Percentiles rank a stretch among this genome's conserved stretches.
phyloP scores from a whole-genome alignment of 1,284 basidiomycete genomes.

The Malassezia globosa region DNA sequence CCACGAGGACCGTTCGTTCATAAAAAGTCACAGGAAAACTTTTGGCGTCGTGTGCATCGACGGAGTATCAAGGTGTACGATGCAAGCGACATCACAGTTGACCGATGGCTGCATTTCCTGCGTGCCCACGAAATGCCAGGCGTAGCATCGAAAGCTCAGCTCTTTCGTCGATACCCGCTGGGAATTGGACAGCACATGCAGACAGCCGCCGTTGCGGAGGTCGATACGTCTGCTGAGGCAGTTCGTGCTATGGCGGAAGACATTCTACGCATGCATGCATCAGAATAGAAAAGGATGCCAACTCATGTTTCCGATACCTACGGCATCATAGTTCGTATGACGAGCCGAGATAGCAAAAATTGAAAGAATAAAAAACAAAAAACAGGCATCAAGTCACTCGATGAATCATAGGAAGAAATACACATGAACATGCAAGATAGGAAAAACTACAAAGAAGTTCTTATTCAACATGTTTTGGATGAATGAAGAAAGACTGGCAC shows the following conservation, averaged over 20 bases:
- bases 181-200: constrained; percentile 11
- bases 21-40: constrained; percentile 94
- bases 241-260: constrained; percentile 15
- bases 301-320: too few species aligned
- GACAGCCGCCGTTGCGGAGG: background rate
- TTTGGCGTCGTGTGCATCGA: constrained; percentile 71
- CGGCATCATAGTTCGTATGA: too few species aligned
- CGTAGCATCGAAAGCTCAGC: constrained; percentile 70
- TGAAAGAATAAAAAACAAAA: too few species aligned
- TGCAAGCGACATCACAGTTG: constrained; percentile 65
- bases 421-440: too few species aligned
- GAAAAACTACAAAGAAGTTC: too few species aligned
- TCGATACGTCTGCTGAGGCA: constrained; percentile 5
- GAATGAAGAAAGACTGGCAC: too few species aligned
- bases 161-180: constrained; percentile 52
- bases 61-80: constrained; percentile 84
- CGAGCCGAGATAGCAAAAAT: too few species aligned
- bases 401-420: too few species aligned
- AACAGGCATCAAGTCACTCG: too few species aligned
- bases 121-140: constrained; percentile 67
- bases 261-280: constrained; percentile 5
- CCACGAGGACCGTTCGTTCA: constrained; percentile 74
- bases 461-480: too few species aligned
- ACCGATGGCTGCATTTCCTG: constrained; percentile 71
- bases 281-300: background rate